Conservation (phyloP, 139 green algal species). For the Zygnema circumcarinatum region DNA sequence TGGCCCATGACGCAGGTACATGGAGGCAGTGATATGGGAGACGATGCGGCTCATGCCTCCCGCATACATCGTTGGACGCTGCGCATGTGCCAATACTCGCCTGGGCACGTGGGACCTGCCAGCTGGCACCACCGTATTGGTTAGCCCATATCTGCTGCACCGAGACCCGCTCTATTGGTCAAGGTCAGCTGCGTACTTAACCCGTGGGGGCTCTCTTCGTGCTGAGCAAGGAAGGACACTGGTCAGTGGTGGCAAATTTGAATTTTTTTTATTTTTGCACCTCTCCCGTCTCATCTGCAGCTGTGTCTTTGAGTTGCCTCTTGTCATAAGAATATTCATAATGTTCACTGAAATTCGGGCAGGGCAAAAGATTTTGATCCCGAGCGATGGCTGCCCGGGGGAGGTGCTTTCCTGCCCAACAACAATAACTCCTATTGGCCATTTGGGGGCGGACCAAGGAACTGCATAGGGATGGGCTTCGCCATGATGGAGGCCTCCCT, state of each 20-base stretch:
- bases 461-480: constrained; percentile 91
- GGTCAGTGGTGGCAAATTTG: no score
- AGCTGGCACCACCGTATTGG: constrained; percentile 75
- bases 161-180: constrained; percentile 67
- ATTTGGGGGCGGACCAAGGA: constrained; percentile 67
- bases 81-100: constrained; percentile 60
- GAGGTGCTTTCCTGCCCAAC: not conserved
- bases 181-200: constrained; percentile 8
- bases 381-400: constrained; percentile 73
- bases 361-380: constrained; percentile 63
- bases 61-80: constrained; percentile 88
- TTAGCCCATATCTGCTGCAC: constrained; percentile 86
- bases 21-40: constrained; percentile 81
- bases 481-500: constrained; percentile 87
- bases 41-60: constrained; percentile 82
- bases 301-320: no score
- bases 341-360: no score
- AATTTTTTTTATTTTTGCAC: no score
- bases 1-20: constrained; percentile 47
- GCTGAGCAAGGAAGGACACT: no score
- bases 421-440: constrained; percentile 60
- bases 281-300: no score
- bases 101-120: constrained; percentile 35
- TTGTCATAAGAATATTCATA: no score
- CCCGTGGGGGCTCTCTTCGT: no score